phyloP scores from a whole-genome alignment of 441 rosid species.

The Erodium trifolium region DNA sequence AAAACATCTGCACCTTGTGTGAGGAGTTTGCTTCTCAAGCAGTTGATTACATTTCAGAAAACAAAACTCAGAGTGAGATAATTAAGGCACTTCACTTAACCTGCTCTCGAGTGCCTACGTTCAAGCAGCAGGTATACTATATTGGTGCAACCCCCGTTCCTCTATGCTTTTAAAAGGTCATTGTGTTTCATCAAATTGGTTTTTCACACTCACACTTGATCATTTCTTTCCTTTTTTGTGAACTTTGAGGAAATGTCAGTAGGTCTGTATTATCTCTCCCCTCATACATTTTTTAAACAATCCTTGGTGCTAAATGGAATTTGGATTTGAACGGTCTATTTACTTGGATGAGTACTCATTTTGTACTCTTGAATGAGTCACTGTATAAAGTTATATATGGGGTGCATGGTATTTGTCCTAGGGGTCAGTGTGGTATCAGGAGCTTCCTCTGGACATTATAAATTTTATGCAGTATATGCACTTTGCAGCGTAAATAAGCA shows the following conservation, averaged over 20 bases:
- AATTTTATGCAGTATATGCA: too few species aligned
- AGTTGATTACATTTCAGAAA: slow-evolving; percentile 49
- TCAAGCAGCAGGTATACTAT: slow-evolving; percentile 47
- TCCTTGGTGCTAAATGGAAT: not conserved
- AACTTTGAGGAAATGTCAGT: not conserved
- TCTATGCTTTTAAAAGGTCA: not conserved
- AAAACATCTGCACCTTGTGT: slow-evolving; percentile 61
- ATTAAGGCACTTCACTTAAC: slow-evolving; percentile 41
- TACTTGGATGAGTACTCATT: not conserved
- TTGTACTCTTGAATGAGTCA: not conserved
- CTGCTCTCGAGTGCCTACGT: slow-evolving; percentile 48
- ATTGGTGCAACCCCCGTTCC: not conserved
- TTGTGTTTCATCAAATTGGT: not conserved
- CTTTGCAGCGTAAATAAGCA: too few species aligned
- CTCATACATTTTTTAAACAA: not conserved
- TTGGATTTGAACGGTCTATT: not conserved
- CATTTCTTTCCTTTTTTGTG: not conserved
- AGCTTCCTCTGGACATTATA: too few species aligned
- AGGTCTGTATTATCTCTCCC: not conserved
- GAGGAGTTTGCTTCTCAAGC: slow-evolving; percentile 66
- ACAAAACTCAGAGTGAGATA: slow-evolving; percentile 62
- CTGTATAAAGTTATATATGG: not conserved
- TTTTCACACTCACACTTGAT: not conserved
- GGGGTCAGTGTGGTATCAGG: too few species aligned
- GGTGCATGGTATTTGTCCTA: too few species aligned